Evolutionary conservation across 2,329 filamentous ascomycete species (phyloP).

Genomic region (Kalmusia sp.): DNA sequence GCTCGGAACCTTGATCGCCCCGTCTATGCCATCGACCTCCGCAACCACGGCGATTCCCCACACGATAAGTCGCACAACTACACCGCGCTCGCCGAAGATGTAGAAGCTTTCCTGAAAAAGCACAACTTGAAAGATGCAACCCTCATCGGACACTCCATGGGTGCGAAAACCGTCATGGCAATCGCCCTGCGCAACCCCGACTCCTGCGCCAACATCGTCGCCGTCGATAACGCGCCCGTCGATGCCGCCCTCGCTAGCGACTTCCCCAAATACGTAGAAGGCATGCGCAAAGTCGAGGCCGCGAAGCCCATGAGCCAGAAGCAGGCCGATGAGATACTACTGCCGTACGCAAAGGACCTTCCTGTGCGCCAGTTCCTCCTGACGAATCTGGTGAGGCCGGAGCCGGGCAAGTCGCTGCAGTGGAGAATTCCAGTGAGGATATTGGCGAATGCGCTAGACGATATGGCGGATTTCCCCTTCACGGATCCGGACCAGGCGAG

Average conservation of each 20-base stretch:
- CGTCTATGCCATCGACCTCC: conserved; percentile 85
- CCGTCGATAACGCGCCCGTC: conserved; percentile 91
- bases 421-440: conserved; percentile 82
- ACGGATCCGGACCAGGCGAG: conserved; percentile 70
- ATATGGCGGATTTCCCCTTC: conserved; percentile 90
- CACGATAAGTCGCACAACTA: conserved; percentile 82
- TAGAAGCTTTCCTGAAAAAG: conserved; percentile 76
- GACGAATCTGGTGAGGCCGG: conserved; percentile 74
- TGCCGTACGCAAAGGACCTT: conserved; percentile 75
- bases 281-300: conserved; percentile 82
- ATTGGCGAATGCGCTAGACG: conserved; percentile 70
- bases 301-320: conserved; percentile 71
- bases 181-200: conserved; percentile 76
- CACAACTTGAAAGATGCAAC: conserved; percentile 75
- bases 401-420: conserved; percentile 63
- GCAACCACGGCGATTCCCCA: conserved; percentile 92
- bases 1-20: conserved; percentile 80
- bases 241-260: conserved; percentile 76
- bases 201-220: conserved; percentile 73
- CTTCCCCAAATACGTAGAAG: conserved; percentile 81
- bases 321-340: conserved; percentile 81
- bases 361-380: conserved; percentile 90
- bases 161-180: conserved; percentile 91
- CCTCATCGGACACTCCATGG: conserved; percentile 95
- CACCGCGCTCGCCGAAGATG: conserved; percentile 79